Evolutionary conservation across 257 asterid species (phyloP), one percentile per base, ranked within the genome.

Genomic region (Gardenia jasminoides): DNA sequence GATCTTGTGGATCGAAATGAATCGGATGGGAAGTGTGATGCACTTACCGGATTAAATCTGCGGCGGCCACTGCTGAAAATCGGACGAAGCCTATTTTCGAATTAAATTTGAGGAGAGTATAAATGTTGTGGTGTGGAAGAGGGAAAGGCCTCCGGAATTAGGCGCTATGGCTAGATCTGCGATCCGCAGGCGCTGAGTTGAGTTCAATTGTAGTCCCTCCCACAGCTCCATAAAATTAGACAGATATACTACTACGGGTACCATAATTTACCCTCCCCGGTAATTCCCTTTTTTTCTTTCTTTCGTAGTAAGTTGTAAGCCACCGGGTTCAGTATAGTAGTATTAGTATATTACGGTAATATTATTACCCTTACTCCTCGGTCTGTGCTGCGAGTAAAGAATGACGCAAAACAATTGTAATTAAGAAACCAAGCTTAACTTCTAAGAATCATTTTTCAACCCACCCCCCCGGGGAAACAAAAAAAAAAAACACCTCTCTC

Each of bases 1-100:
- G 72, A 76, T 76, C 79, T 76, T 33, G 71, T 26, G 58, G 79
- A 76, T 76, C 79, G 62, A 62, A 76, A 59, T 43, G 0, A 75
- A 59, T 39, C 28, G 48, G 70, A 58, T 0, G 13, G 47, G 36
- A 68, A 68, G 26, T 7, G 24, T 22, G 48, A 30, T 19, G 58
- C 5, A n/a, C 76, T 54, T 70, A 78, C 81, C 81, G 70, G 61
- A 39, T 22, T 24, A 26, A 28, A 74, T n/a, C 19, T 28, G 69
- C 58, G 24, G 56, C 68, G 39, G 70, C 10, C 36, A 47, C 44
- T 56, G 43, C 28, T 15, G 70, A 70, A 36, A 36, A 78, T 78
- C 59, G 22, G 61, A 24, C 1, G 41, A 67, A 69, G 36, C 16
- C 1, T 7, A 36, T 33, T 43, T 3, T 74, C 4, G 26, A 31